A percentile compares a stretch with the other conserved stretches of the same genome.
These are phyloP conservation scores for Clonostachys chloroleuca DNA, from an alignment of 2,329 filamentous ascomycete genomes.

Conservation along the genomic window DNA sequence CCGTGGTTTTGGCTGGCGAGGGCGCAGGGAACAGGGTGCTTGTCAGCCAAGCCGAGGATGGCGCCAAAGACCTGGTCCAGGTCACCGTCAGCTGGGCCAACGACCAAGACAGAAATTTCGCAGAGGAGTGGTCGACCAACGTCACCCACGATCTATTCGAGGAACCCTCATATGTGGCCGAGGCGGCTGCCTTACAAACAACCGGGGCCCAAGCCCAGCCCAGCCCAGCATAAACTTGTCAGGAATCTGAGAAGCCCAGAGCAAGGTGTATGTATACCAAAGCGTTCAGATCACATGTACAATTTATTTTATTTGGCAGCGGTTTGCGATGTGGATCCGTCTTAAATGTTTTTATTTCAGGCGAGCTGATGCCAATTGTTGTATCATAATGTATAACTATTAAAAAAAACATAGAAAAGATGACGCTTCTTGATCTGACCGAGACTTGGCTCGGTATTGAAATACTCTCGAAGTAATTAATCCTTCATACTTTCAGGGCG, in stretches of 20 bases:
- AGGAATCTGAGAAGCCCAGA: neutral
- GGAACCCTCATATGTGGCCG: conserved; percentile 12
- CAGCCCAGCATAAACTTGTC: neutral
- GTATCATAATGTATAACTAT: conserved; percentile 16
- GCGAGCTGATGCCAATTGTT: conserved; percentile 4
- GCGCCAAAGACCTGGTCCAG: conserved; percentile 20
- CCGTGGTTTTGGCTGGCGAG: conserved; percentile 47
- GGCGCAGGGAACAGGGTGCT: conserved; percentile 47
- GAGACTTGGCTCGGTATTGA: too few relatives aligned
- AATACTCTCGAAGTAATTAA: too few relatives aligned
- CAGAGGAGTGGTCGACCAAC: conserved; percentile 44
- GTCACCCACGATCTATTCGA: conserved; percentile 43
- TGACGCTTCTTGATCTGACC: too few relatives aligned
- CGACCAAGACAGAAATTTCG: conserved; percentile 39
- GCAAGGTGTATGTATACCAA: too few relatives aligned
- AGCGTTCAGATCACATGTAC: too few relatives aligned
- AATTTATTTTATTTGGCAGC: too few relatives aligned
- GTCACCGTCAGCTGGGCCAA: conserved; percentile 49
- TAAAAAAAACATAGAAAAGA: conserved; percentile 4
- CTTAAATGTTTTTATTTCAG: too few relatives aligned
- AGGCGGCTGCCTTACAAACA: neutral
- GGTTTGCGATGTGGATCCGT: too few relatives aligned
- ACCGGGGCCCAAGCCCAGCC: neutral
- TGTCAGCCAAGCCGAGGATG: conserved; percentile 11
- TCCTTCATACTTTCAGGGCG: conserved; percentile 52